Conservation (phyloP, 2,329 filamentous ascomycete species). For the Colletotrichum orbiculare region DNA sequence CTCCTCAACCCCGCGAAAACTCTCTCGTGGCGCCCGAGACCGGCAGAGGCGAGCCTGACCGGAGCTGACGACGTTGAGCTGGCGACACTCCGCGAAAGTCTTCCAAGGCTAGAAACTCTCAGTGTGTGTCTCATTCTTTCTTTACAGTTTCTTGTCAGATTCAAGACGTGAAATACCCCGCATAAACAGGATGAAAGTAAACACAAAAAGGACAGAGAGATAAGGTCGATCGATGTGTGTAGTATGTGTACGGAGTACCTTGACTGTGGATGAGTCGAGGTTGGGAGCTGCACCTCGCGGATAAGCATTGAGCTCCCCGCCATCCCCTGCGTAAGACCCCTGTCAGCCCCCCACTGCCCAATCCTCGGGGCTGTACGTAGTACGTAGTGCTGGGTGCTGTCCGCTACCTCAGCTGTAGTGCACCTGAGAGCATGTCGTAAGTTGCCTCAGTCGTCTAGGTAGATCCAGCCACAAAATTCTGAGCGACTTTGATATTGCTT, state of each 20-base stretch:
- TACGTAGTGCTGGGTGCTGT: not conserved
- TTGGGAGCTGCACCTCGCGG: not conserved
- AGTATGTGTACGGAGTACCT: too few relatives aligned
- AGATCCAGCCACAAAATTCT: too few relatives aligned
- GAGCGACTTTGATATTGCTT: too few relatives aligned
- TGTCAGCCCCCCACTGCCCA: conserved; percentile 12
- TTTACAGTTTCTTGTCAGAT: not conserved
- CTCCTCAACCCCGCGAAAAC: not conserved
- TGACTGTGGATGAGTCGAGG: conserved; percentile 7
- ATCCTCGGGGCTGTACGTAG: conserved; percentile 8
- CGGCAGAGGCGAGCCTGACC: conserved; percentile 1
- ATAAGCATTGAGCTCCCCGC: conserved; percentile 19
- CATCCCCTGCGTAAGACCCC: conserved; percentile 12
- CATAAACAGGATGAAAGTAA: conserved; percentile 12
- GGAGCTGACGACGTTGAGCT: conserved; percentile 14
- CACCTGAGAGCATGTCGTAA: too few relatives aligned
- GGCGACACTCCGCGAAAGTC: conserved; percentile 23
- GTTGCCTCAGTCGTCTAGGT: too few relatives aligned
- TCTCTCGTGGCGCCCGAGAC: conserved; percentile 9
- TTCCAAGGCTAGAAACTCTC: conserved; percentile 12
- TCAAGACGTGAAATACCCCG: conserved; percentile 6
- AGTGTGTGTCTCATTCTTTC: conserved; percentile 24
- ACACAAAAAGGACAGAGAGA: not conserved
- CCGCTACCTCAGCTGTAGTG: too few relatives aligned
- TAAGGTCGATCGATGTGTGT: not conserved